Conservation (phyloP, 768 basidiomycete species). For the Auricularia auricula-judae region DNA sequence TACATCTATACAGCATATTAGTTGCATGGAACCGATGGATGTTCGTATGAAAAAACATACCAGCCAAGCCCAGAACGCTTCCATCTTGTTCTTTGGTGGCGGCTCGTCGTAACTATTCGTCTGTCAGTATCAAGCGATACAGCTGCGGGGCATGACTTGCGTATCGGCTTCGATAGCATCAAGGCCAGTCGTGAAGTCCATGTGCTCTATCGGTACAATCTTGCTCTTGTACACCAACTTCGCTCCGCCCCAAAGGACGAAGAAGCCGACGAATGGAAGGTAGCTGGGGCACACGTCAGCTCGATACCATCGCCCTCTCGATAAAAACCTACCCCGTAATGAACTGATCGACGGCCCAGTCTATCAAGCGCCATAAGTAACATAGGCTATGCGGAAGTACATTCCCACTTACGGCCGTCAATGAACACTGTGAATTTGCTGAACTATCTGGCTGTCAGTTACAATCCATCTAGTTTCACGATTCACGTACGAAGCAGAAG, state of each 20-base stretch:
- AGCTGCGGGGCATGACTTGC: constrained; percentile 21
- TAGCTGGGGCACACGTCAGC: constrained; percentile 35
- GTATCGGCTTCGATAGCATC: constrained; percentile 59
- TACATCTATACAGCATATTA: too few relatives aligned
- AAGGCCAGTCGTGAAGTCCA: constrained; percentile 74
- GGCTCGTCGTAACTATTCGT: constrained; percentile 43
- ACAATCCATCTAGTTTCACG: neutral
- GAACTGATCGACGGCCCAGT: constrained; percentile 55
- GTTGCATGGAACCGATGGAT: too few relatives aligned
- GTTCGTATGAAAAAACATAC: constrained; percentile 22
- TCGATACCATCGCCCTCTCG: neutral
- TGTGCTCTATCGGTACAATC: constrained; percentile 43
- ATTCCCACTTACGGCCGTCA: constrained; percentile 3
- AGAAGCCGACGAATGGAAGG: constrained; percentile 56
- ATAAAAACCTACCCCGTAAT: constrained; percentile 32
- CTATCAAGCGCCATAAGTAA: constrained; percentile 38
- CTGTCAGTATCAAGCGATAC: neutral
- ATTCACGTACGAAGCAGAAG: constrained; percentile 11
- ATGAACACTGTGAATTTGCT: constrained; percentile 26
- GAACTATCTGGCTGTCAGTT: constrained; percentile 22
- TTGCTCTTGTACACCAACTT: constrained; percentile 42
- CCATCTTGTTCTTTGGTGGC: constrained; percentile 53
- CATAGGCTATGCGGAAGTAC: constrained; percentile 10
- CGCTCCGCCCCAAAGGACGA: constrained; percentile 55
- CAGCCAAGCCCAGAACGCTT: constrained; percentile 72